Conservation (phyloP, 208 protist genomes). For the Polymyxa betae region DNA sequence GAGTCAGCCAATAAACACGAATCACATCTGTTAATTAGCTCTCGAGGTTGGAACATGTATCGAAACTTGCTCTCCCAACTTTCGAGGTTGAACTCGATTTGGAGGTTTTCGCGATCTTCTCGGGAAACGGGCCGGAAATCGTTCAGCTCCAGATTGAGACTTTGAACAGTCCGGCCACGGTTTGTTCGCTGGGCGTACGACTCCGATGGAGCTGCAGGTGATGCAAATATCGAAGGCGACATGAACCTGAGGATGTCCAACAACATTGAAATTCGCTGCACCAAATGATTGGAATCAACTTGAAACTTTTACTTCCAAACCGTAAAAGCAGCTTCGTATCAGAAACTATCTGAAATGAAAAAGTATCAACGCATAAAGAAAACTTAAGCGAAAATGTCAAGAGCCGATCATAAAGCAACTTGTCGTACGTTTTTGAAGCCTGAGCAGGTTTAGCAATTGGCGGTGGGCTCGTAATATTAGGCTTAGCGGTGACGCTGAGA, state of each 20-base stretch:
- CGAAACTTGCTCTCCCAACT: neutral
- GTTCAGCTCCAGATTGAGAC: neutral
- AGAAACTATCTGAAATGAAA: no score
- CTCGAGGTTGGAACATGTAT: neutral
- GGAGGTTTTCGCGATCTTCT: neutral
- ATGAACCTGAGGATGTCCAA: constrained; percentile 8
- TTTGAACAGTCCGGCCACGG: neutral
- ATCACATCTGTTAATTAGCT: neutral
- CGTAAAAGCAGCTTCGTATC: no score
- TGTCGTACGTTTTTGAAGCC: no score
- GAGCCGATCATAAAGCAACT: no score
- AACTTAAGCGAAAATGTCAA: no score
- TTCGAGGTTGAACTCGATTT: neutral
- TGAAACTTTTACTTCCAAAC: no score
- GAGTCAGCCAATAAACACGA: neutral
- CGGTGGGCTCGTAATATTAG: no score
- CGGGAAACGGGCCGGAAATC: neutral
- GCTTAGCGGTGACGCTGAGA: no score
- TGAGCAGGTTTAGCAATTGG: no score
- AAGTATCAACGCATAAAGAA: no score
- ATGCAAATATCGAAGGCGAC: constrained; percentile 15
- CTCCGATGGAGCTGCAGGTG: neutral
- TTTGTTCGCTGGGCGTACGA: constrained; percentile 33
- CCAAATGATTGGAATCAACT: no score
- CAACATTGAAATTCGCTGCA: constrained; percentile 6